phyloP scores from a whole-genome alignment of 208 protist species.

The Wallacemonas collosoma region DNA sequence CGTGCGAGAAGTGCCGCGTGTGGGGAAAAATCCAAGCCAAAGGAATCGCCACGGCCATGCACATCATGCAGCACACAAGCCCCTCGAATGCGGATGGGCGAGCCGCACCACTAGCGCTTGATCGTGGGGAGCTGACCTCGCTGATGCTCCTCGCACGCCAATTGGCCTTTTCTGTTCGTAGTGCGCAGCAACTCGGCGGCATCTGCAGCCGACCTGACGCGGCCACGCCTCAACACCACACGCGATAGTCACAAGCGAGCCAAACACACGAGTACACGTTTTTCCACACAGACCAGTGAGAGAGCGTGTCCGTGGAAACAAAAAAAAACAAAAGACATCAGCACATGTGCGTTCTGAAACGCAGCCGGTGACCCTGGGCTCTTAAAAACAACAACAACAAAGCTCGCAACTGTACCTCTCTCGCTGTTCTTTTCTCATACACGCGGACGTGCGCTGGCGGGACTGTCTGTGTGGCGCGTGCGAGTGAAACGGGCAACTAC shows the following conservation, averaged over 20 bases:
- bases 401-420: no score
- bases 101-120: slow-evolving; percentile 28
- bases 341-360: no score
- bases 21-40: slow-evolving; percentile 91
- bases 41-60: slow-evolving; percentile 82
- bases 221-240: neutral
- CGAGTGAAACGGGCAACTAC: no score
- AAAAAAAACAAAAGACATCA: neutral
- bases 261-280: neutral
- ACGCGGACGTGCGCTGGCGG: no score
- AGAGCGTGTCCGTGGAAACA: neutral
- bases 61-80: slow-evolving; percentile 65
- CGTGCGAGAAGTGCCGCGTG: slow-evolving; percentile 92
- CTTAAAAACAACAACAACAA: no score
- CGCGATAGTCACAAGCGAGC: neutral
- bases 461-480: no score
- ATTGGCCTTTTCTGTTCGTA: slow-evolving; percentile 78
- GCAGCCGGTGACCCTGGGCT: no score
- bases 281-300: no score
- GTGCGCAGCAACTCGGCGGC: slow-evolving; percentile 26
- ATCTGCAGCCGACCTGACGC: slow-evolving; percentile 10
- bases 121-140: slow-evolving; percentile 77
- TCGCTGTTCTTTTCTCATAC: no score
- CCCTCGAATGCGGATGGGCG: neutral
- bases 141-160: slow-evolving; percentile 85